Percentiles rank a stretch among this genome's conserved stretches.
Evolutionary conservation across 805 yeast genomes (phyloP).

Genomic region (Hermanozyma aechmeae): DNA sequence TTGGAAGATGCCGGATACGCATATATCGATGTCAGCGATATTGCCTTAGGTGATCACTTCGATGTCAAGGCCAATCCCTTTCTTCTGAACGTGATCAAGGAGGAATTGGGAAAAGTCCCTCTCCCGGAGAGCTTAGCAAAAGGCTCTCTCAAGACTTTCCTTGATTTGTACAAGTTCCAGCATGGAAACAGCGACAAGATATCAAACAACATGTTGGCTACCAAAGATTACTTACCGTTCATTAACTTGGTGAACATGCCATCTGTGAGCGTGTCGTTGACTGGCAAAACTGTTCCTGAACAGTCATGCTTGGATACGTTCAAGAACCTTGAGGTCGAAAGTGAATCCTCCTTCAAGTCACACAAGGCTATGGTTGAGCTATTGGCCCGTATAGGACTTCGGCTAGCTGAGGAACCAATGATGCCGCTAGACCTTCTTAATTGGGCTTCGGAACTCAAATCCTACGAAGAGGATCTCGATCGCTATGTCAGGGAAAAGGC

Average conservation of each 20-base stretch:
- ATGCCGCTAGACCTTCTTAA: slow-evolving; percentile 56
- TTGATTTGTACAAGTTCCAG: slow-evolving; percentile 17
- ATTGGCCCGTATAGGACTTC: slow-evolving; percentile 43
- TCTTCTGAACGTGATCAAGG: slow-evolving; percentile 38
- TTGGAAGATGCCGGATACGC: slow-evolving; percentile 55
- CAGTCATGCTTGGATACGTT: slow-evolving; percentile 60
- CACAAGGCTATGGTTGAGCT: slow-evolving; percentile 51
- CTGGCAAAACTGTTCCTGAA: slow-evolving; percentile 30
- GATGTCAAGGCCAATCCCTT: slow-evolving; percentile 59
- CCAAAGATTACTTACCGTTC: slow-evolving; percentile 65
- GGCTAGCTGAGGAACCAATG: slow-evolving; percentile 65
- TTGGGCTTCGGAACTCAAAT: slow-evolving; percentile 35
- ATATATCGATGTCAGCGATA: slow-evolving; percentile 66
- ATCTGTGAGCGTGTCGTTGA: slow-evolving; percentile 49
- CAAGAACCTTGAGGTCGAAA: slow-evolving; percentile 38
- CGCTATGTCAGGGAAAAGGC: slow-evolving; percentile 18
- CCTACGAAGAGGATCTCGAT: slow-evolving; percentile 39
- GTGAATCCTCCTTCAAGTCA: slow-evolving; percentile 48
- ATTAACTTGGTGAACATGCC: slow-evolving; percentile 60
- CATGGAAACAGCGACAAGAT: slow-evolving; percentile 14
- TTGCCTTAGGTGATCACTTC: slow-evolving; percentile 44
- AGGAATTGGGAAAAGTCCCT: slow-evolving; percentile 25
- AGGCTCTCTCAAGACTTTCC: slow-evolving; percentile 10
- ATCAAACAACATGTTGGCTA: slow-evolving; percentile 26
- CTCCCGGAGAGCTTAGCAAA: slow-evolving; percentile 2